Conservation (phyloP, 495 filamentous ascomycete genomes). For the Aspergillus ellipticus region DNA sequence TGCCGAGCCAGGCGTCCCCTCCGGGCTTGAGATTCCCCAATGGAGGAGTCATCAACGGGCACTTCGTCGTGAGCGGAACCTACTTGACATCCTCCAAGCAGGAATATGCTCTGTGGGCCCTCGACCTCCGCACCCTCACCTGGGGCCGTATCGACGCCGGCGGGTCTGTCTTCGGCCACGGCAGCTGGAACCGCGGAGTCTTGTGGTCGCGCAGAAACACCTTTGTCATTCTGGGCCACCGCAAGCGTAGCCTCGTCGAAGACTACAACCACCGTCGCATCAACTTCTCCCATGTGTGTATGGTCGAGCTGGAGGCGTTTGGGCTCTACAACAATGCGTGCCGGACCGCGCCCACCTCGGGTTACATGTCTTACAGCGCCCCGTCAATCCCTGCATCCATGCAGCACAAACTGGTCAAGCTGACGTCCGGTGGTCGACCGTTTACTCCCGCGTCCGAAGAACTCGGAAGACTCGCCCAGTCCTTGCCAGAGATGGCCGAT, state of each 20-base stretch:
- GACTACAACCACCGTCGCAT: constrained; percentile 97
- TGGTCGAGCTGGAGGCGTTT: constrained; percentile 96
- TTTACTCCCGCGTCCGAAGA: constrained; percentile 72
- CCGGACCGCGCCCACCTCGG: constrained; percentile 68
- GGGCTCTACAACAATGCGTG: constrained; percentile 94
- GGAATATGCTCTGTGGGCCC: constrained; percentile 95
- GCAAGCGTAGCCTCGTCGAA: constrained; percentile 89
- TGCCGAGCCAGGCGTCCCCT: constrained; percentile 81
- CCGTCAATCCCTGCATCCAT: constrained; percentile 57
- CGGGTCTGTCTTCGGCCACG: constrained; percentile 88
- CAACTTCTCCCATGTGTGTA: constrained; percentile 93
- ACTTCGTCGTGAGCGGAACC: constrained; percentile 95
- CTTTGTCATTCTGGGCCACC: constrained; percentile 91
- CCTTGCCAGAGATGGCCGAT: constrained; percentile 80
- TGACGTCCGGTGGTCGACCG: constrained; percentile 66
- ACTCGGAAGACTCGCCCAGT: constrained; percentile 75
- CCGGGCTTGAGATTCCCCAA: constrained; percentile 94
- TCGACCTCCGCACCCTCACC: constrained; percentile 79
- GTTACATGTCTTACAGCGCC: constrained; percentile 75
- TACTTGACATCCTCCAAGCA: constrained; percentile 97
- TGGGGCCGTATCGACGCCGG: constrained; percentile 96
- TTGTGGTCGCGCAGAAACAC: constrained; percentile 89
- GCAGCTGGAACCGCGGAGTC: constrained; percentile 94
- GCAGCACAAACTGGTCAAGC: constrained; percentile 54
- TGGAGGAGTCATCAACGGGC: constrained; percentile 86